Percentiles rank a stretch among this genome's conserved stretches.
These are phyloP conservation scores for Trichoderma gamsii DNA, from an alignment of 495 filamentous ascomycete species.

Conservation along the genomic window DNA sequence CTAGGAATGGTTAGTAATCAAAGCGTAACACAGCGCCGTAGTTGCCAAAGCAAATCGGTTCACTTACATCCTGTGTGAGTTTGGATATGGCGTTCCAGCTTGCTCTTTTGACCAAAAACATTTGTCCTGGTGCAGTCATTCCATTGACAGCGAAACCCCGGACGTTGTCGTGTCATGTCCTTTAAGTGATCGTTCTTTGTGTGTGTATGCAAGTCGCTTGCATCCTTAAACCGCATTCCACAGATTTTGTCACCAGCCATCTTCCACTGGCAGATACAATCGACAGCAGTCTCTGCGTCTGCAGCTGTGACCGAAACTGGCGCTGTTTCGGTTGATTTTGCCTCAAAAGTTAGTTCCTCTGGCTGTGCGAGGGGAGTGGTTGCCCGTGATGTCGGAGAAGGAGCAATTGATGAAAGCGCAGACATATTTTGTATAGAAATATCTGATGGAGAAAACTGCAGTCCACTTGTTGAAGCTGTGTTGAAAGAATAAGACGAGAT, in stretches of 20 bases:
- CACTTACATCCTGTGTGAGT: constrained; percentile 57
- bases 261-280: constrained; percentile 1
- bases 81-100: constrained; percentile 57
- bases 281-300: constrained; percentile 29
- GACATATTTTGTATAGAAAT: neutral
- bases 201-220: constrained; percentile 20
- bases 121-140: constrained; percentile 37
- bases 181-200: constrained; percentile 20
- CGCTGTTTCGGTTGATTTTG: neutral
- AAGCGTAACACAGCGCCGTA: neutral
- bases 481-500: neutral
- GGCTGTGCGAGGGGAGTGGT: neutral
- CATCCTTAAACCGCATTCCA: constrained; percentile 5
- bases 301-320: constrained; percentile 23
- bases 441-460: neutral
- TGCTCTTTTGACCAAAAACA: constrained; percentile 52
- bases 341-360: neutral
- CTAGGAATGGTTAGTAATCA: constrained; percentile 29
- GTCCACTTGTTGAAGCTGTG: neutral
- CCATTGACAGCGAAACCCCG: constrained; percentile 35
- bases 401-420: neutral
- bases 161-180: neutral
- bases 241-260: neutral
- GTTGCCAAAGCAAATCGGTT: neutral
- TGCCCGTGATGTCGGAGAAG: neutral